phyloP scores from a whole-genome alignment of 2,329 filamentous ascomycete genomes.

The Mollisiaceae sp. region DNA sequence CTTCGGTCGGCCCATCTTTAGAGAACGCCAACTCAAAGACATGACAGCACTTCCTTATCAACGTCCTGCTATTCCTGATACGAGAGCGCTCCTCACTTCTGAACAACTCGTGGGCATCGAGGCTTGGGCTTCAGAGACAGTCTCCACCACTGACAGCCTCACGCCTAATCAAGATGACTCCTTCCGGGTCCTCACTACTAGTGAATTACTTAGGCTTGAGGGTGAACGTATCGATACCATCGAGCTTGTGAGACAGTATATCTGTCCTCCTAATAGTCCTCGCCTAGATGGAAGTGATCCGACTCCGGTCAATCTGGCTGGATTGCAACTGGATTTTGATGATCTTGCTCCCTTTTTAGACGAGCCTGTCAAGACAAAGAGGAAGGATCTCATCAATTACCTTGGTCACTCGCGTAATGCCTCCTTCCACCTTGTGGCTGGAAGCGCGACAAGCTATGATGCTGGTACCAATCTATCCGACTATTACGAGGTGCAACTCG shows the following conservation, averaged over 20 bases:
- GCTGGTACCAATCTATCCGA: conserved; percentile 7
- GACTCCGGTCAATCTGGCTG: too few relatives aligned
- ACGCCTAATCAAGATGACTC: background rate
- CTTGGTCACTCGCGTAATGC: background rate
- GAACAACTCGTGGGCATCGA: background rate
- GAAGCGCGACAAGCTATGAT: background rate
- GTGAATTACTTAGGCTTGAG: background rate
- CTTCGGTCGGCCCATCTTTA: background rate
- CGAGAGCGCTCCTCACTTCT: background rate
- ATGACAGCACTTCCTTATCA: background rate
- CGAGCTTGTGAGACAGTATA: conserved; percentile 2
- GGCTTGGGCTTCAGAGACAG: background rate
- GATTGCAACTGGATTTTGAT: background rate
- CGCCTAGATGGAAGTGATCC: background rate
- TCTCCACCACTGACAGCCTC: background rate
- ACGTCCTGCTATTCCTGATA: background rate
- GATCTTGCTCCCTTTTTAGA: background rate
- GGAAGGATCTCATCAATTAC: conserved; percentile 9
- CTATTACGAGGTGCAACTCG: conserved; percentile 12
- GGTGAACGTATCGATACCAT: conserved; percentile 2
- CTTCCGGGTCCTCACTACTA: background rate
- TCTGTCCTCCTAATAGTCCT: background rate
- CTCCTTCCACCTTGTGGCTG: conserved; percentile 3
- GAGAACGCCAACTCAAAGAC: background rate
- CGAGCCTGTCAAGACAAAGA: background rate